phyloP scores from a whole-genome alignment of 23 red algal genomes.

The Gracilaria gracilis region DNA sequence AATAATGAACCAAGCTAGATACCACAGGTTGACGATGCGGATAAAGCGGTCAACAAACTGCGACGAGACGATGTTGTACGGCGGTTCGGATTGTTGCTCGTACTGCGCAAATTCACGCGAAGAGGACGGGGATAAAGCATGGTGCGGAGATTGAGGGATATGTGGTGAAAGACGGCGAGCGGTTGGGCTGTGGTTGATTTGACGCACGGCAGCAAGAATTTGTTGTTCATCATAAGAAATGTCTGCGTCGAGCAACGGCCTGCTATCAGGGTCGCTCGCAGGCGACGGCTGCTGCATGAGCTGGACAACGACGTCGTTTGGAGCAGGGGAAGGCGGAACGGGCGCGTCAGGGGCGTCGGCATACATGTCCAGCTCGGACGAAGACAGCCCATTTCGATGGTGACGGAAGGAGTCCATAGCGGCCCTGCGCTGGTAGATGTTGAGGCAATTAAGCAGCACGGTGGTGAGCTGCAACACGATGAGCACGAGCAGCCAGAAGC shows the following conservation, averaged over 20 bases:
- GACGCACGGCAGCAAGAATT: background rate
- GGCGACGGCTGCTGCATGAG: background rate
- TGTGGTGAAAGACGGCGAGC: background rate
- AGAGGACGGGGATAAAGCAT: background rate
- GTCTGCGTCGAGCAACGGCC: slow-evolving; percentile 16
- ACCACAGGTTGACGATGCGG: slow-evolving; percentile 88
- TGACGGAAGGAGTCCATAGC: slow-evolving; percentile 44
- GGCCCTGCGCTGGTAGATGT: slow-evolving; percentile 50
- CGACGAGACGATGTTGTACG: slow-evolving; percentile 15
- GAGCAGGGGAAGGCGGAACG: background rate
- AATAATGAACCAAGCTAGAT: slow-evolving; percentile 93
- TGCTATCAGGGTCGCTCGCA: background rate
- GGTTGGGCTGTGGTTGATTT: background rate
- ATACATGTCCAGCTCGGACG: slow-evolving; percentile 68
- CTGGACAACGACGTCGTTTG: slow-evolving; percentile 29
- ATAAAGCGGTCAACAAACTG: slow-evolving; percentile 75
- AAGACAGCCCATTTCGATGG: slow-evolving; percentile 64
- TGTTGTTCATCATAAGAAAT: background rate
- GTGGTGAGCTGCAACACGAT: slow-evolving; percentile 82
- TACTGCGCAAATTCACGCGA: background rate
- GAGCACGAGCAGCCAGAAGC: slow-evolving; percentile 84
- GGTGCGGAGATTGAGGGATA: slow-evolving; percentile 14
- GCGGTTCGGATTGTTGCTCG: background rate
- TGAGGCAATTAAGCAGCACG: slow-evolving; percentile 75
- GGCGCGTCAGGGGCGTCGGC: slow-evolving; percentile 36